Evolutionary conservation across 2,329 filamentous ascomycete genomes (phyloP).

Genomic region (Acarospora socialis): DNA sequence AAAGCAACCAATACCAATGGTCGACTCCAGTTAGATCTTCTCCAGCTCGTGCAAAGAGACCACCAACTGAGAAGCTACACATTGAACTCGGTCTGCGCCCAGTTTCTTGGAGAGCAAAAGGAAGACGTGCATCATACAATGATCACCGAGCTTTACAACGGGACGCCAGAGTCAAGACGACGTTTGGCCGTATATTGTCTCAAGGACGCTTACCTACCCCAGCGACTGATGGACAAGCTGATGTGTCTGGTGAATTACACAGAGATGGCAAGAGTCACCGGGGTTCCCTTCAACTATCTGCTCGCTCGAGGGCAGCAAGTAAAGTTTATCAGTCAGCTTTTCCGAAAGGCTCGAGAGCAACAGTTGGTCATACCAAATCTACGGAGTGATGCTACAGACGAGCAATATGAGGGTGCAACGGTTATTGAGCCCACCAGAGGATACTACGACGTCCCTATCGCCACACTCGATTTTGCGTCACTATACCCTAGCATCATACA

Average conservation of each 20-base stretch:
- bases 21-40: slow-evolving; percentile 75
- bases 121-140: slow-evolving; percentile 98
- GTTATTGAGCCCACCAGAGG: slow-evolving; percentile 91
- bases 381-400: slow-evolving; percentile 53
- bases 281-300: slow-evolving; percentile 91
- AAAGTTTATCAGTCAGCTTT: slow-evolving; percentile 94
- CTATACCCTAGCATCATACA: slow-evolving; percentile 98
- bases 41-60: slow-evolving; percentile 91
- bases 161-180: slow-evolving; percentile 80
- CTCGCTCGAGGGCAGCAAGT: slow-evolving; percentile 88
- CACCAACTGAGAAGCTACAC: slow-evolving; percentile 94
- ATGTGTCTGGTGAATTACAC: slow-evolving; percentile 99
- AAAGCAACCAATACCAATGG: slow-evolving; percentile 93
- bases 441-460: slow-evolving; percentile 90
- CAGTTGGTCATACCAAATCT: slow-evolving; percentile 88
- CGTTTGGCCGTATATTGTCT: slow-evolving; percentile 89
- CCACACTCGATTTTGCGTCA: slow-evolving; percentile 95
- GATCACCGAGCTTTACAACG: slow-evolving; percentile 97
- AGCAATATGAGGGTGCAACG: slow-evolving; percentile 94
- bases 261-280: slow-evolving; percentile 98
- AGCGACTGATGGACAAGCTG: slow-evolving; percentile 89
- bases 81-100: slow-evolving; percentile 84
- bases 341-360: slow-evolving; percentile 85
- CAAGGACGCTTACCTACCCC: slow-evolving; percentile 92
- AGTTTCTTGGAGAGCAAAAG: slow-evolving; percentile 94